Evolutionary conservation across 768 basidiomycete species (phyloP), one percentile per base, ranked within the genome.

Genomic region (Podaxis pistillaris): DNA sequence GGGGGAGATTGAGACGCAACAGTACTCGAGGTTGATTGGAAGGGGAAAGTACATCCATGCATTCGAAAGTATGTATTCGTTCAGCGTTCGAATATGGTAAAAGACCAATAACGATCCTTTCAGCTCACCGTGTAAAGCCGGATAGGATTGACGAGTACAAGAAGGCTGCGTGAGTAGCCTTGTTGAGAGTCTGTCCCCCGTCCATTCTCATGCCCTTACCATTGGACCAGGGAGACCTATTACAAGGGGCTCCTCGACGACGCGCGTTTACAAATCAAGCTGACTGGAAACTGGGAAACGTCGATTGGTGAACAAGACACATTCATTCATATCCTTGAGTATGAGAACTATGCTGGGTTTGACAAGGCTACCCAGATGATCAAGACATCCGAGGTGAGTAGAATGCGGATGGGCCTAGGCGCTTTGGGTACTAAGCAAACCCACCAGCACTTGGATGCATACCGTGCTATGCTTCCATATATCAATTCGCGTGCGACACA

Each of bases 231-330:
- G 15, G 92, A 93, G 74, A 81, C 80, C 38, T 98, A 94, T 76
- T 98, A 96, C 72, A 82, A 83, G 22, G 89, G 89, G 17, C 79
- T 98, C 63, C 88, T 87, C 73, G 82, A 86, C 56, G 91, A 93
- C 68, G 73, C 86, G 26, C 80, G 84, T 46, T 73, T 95, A 56
- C 83, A 89, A 57, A 89, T 96, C 61, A 95, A 96, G 73, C 81
- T 98, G 63, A 93, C 91, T 0, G 97, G 96, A 22, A 92, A 88
- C 68, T 99, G 94, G 93, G 96, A 98, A 75, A 88, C 90, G 0
- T 68, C 92, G 19, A 84, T 98, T 33, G 97, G 97, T 46, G 87
- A 93, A 63, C 90, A 95, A 64, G 97, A 98, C 69, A 88, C 85
- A 1, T 96, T 94, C 72, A 66, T 80, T 64, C 78, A 83, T 69